Evolutionary conservation across 768 basidiomycete genomes (phyloP).

Genomic region (Trametes maxima): DNA sequence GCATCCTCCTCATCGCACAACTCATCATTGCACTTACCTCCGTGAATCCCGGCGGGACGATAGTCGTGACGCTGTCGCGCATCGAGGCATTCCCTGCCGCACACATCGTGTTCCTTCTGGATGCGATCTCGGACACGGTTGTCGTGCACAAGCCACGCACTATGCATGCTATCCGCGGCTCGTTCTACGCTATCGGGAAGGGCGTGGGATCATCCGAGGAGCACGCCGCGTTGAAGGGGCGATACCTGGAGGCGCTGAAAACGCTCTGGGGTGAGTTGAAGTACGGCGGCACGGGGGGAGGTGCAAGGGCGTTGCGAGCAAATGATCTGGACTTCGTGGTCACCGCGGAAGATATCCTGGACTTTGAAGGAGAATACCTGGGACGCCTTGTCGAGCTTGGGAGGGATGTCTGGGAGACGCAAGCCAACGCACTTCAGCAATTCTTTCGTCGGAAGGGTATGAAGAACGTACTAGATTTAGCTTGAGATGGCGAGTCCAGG

Average conservation of each 20-base stretch:
- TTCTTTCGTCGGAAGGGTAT: background rate
- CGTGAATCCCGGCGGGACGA: constrained; percentile 5
- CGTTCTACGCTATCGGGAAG: constrained; percentile 8
- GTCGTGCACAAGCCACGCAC: constrained; percentile 3
- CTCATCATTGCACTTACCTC: constrained; percentile 1
- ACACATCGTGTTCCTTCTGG: constrained; percentile 10
- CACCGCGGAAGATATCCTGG: background rate
- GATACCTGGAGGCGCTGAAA: background rate
- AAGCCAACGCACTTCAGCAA: background rate
- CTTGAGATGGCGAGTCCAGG: too few species aligned
- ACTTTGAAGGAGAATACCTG: background rate
- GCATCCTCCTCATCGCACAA: background rate
- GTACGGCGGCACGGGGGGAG: background rate
- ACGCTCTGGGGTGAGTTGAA: background rate
- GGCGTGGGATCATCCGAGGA: background rate
- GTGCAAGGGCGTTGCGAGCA: background rate
- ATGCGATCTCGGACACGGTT: background rate
- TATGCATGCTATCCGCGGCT: background rate
- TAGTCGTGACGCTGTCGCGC: constrained; percentile 4
- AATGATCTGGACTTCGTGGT: constrained; percentile 3
- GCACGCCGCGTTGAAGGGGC: background rate
- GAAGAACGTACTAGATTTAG: too few species aligned
- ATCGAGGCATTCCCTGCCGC: constrained; percentile 6
- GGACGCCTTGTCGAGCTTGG: constrained; percentile 1
- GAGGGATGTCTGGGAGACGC: background rate